Conservation (phyloP, 108 stramenopile genomes). For the Parietichytrium sp. region DNA sequence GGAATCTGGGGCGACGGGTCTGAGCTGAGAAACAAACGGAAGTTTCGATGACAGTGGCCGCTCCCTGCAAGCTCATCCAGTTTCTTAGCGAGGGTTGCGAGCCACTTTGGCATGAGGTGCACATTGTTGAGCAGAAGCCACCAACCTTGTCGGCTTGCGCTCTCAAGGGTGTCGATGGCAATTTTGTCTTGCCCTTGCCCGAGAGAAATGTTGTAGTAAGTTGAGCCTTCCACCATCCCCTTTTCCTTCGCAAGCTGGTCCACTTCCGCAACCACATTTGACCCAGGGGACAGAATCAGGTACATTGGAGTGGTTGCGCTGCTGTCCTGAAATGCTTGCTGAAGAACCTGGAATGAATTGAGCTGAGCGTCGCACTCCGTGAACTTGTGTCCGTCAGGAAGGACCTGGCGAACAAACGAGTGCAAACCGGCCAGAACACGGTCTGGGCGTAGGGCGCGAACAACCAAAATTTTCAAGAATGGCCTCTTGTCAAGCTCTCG, state of each 20-base stretch:
- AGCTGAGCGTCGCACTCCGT: slow-evolving; percentile 48
- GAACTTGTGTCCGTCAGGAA: slow-evolving; percentile 49
- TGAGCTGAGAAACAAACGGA: slow-evolving; percentile 63
- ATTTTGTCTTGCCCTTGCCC: slow-evolving; percentile 67
- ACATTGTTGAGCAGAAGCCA: slow-evolving; percentile 69
- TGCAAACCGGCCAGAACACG: slow-evolving; percentile 52
- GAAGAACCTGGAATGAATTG: slow-evolving; percentile 47
- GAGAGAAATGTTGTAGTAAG: slow-evolving; percentile 60
- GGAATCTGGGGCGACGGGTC: slow-evolving; percentile 64
- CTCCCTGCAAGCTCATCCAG: slow-evolving; percentile 48
- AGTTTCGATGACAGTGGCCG: slow-evolving; percentile 49
- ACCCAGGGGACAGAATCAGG: slow-evolving; percentile 67
- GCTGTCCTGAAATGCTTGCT: slow-evolving; percentile 49
- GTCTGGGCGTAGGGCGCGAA: slow-evolving; percentile 62
- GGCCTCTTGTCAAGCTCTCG: slow-evolving; percentile 51
- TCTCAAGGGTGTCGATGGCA: slow-evolving; percentile 53
- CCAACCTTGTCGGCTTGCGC: slow-evolving; percentile 51
- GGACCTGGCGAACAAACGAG: slow-evolving; percentile 21
- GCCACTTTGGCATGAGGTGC: slow-evolving; percentile 68
- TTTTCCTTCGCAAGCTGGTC: slow-evolving; percentile 46
- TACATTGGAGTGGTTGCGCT: slow-evolving; percentile 58
- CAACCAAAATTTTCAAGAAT: slow-evolving; percentile 48
- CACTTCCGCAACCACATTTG: slow-evolving; percentile 50
- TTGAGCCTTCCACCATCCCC: slow-evolving; percentile 39
- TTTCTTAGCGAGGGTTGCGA: slow-evolving; percentile 53